Percentiles rank a stretch among this genome's conserved stretches.
phyloP scores from a whole-genome alignment of 129 eudicot species.

The Glebionis coronaria region DNA sequence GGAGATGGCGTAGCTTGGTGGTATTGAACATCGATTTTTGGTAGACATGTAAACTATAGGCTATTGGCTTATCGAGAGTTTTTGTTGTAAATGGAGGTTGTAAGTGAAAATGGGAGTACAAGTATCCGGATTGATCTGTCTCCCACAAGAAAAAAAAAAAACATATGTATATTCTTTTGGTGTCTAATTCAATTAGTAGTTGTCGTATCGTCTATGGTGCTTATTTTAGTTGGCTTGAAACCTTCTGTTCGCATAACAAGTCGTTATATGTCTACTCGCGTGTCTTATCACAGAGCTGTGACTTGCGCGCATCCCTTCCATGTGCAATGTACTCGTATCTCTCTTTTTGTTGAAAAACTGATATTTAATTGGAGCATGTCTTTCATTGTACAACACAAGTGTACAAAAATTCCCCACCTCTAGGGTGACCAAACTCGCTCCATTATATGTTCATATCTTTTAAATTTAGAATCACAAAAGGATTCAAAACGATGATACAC shows the following conservation, averaged over 20 bases:
- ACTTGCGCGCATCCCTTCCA: too few species aligned
- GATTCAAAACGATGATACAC: too few species aligned
- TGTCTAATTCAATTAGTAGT: slow-evolving; percentile 1
- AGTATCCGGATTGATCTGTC: slow-evolving; percentile 23
- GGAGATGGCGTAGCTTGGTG: slow-evolving; percentile 32
- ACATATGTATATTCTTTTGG: background rate
- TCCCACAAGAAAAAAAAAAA: slow-evolving; percentile 9
- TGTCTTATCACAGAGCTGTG: too few species aligned
- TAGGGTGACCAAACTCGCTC: too few species aligned
- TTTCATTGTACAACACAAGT: too few species aligned
- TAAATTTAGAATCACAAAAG: too few species aligned
- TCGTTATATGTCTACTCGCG: background rate
- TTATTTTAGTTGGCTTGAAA: background rate
- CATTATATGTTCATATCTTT: too few species aligned
- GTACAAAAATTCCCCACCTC: too few species aligned
- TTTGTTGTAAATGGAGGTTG: background rate
- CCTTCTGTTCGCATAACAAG: background rate
- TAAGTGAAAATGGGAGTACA: background rate
- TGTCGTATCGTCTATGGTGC: background rate
- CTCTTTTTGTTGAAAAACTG: too few species aligned
- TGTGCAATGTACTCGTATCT: too few species aligned
- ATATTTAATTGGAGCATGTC: too few species aligned
- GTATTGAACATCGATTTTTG: slow-evolving; percentile 7
- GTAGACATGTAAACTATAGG: slow-evolving; percentile 4
- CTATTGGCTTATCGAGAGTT: background rate